These are phyloP conservation scores for Santalum album DNA, from an alignment of 164 flowering plant species.

Conservation along the genomic window DNA sequence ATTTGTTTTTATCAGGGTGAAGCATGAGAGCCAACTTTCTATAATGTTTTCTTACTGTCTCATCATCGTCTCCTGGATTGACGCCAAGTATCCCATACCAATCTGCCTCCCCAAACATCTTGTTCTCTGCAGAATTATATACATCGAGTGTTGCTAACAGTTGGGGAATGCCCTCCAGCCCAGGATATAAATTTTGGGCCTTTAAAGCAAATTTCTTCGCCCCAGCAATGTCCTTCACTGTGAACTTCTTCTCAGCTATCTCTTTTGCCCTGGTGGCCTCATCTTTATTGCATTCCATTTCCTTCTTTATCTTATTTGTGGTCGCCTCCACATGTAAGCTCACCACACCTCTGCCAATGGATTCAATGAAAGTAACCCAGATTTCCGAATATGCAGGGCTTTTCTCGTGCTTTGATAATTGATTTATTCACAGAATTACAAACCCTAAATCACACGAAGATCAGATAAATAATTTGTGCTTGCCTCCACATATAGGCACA, in stretches of 20 bases:
- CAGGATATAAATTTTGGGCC: slow-evolving; percentile 63
- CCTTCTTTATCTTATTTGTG: not conserved
- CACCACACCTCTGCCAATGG: not conserved
- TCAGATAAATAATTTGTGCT: not conserved
- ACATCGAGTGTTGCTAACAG: slow-evolving; percentile 67
- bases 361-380: slow-evolving; percentile 8
- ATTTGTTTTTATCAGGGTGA: slow-evolving; percentile 93
- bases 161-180: slow-evolving; percentile 60
- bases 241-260: slow-evolving; percentile 65
- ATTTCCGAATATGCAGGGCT: slow-evolving; percentile 6
- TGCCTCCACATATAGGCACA: too few relatives aligned
- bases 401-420: slow-evolving; percentile 12
- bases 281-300: slow-evolving; percentile 83
- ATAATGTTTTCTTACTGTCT: slow-evolving; percentile 60
- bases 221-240: slow-evolving; percentile 40
- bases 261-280: slow-evolving; percentile 72
- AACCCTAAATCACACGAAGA: slow-evolving; percentile 8
- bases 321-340: not conserved
- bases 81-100: slow-evolving; percentile 79
- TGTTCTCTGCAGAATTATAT: slow-evolving; percentile 51
- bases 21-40: slow-evolving; percentile 78
- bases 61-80: slow-evolving; percentile 63
- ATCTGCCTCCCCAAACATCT: slow-evolving; percentile 59
- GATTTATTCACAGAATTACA: not conserved
- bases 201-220: slow-evolving; percentile 74